A percentile compares a stretch with the other conserved stretches of the same genome.
Conservation (phyloP, 139 green algal species). For the Micromonas commoda region DNA sequence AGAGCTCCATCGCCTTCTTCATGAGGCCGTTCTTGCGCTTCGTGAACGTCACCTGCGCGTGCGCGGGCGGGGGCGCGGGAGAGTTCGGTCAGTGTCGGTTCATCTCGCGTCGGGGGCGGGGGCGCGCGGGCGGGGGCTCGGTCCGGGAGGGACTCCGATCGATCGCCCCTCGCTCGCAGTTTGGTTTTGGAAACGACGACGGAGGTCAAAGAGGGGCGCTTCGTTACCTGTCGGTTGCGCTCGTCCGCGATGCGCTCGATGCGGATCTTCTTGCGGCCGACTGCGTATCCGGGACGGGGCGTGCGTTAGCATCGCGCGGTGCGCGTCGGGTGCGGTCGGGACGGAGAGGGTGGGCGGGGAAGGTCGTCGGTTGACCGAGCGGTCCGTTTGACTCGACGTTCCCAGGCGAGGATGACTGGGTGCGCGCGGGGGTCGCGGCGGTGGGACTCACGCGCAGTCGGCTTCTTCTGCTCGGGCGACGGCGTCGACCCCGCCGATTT, state of each 20-base stretch:
- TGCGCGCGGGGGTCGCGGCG: too few species aligned
- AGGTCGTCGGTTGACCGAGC: too few species aligned
- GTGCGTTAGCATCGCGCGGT: not conserved
- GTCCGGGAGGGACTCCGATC: not conserved
- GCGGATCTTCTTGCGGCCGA: constrained; percentile 52
- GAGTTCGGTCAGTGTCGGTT: not conserved
- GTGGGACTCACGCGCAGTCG: too few species aligned
- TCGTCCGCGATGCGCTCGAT: constrained; percentile 53
- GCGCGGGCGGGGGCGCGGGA: not conserved
- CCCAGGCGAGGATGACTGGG: too few species aligned
- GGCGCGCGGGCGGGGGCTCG: not conserved
- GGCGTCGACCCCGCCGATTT: too few species aligned
- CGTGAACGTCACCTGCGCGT: constrained; percentile 44
- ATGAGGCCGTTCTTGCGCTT: constrained; percentile 72
- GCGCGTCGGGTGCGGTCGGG: too few species aligned
- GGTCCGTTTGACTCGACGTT: too few species aligned
- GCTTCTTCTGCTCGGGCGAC: too few species aligned
- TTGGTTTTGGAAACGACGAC: not conserved
- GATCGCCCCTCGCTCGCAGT: not conserved
- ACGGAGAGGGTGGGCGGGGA: too few species aligned
- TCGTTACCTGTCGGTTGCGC: constrained; percentile 44
- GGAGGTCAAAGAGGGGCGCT: too few species aligned
- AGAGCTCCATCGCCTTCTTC: constrained; percentile 76
- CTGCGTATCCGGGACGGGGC: constrained; percentile 21
- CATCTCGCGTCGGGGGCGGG: not conserved